These are phyloP conservation scores for Colletotrichum brevisporum DNA, from an alignment of 2,329 filamentous ascomycete genomes.

Conservation along the genomic window DNA sequence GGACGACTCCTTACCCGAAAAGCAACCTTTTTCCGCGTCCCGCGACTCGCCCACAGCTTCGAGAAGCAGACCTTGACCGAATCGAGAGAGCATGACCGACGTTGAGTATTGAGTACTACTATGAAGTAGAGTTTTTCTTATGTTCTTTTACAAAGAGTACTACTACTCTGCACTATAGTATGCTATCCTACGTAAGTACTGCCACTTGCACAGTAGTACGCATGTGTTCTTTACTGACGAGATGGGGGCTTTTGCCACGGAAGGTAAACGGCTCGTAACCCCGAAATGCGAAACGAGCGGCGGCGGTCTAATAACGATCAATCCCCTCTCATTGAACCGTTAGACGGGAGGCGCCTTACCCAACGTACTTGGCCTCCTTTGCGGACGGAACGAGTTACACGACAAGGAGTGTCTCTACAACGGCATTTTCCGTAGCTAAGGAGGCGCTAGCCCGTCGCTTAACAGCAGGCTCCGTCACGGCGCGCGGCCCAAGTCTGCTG, in stretches of 20 bases:
- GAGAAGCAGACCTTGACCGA: constrained; percentile 25
- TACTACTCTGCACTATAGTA: too few relatives aligned
- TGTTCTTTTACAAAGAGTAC: too few relatives aligned
- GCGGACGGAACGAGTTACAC: too few relatives aligned
- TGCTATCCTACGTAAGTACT: not conserved
- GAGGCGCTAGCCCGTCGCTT: constrained; percentile 23
- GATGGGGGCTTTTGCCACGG: too few relatives aligned
- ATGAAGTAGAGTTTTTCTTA: too few relatives aligned
- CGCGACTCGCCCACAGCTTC: constrained; percentile 27
- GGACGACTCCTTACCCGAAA: constrained; percentile 25
- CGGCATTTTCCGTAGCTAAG: constrained; percentile 25
- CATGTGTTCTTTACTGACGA: too few relatives aligned
- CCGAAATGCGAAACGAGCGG: too few relatives aligned
- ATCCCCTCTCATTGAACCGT: too few relatives aligned
- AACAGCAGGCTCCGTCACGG: constrained; percentile 20
- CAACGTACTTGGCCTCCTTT: too few relatives aligned
- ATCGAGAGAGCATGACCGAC: constrained; percentile 34
- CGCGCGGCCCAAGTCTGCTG: constrained; percentile 15
- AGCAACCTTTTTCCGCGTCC: constrained; percentile 29
- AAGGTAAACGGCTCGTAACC: too few relatives aligned
- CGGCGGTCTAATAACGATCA: too few relatives aligned
- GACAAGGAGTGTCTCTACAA: not conserved
- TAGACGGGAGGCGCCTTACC: too few relatives aligned
- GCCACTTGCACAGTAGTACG: not conserved
- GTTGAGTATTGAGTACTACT: not conserved